These are phyloP conservation scores for Teratosphaeria pseudoeucalypti DNA, from an alignment of 2,329 filamentous ascomycete genomes.

Conservation along the genomic window DNA sequence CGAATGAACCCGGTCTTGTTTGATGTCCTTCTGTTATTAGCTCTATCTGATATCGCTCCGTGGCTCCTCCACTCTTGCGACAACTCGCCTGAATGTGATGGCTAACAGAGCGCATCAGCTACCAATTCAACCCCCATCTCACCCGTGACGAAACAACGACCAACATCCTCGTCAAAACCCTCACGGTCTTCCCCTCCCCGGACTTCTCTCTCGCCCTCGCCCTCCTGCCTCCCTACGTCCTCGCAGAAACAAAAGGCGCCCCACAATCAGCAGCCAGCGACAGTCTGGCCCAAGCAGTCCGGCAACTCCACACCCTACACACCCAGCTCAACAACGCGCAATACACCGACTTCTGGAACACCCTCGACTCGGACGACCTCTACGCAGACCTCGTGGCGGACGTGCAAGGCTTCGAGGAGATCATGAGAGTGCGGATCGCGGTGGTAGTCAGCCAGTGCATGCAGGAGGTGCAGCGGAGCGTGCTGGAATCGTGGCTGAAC, in stretches of 20 bases:
- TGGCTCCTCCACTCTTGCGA: not conserved
- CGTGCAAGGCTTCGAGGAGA: constrained; percentile 87
- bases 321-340: constrained; percentile 80
- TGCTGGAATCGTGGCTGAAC: constrained; percentile 42
- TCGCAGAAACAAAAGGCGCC: constrained; percentile 49
- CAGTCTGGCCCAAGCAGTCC: constrained; percentile 74
- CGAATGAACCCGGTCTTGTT: constrained; percentile 40
- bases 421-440: constrained; percentile 82
- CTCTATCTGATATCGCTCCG: constrained; percentile 55
- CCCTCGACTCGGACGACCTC: constrained; percentile 83
- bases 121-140: constrained; percentile 99
- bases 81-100: not conserved
- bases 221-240: constrained; percentile 77
- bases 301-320: constrained; percentile 76
- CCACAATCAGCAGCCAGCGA: constrained; percentile 38
- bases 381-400: constrained; percentile 94
- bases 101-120: constrained; percentile 44
- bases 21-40: constrained; percentile 62
- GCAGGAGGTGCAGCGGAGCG: constrained; percentile 50
- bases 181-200: constrained; percentile 92
- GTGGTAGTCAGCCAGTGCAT: constrained; percentile 80
- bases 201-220: constrained; percentile 92
- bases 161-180: constrained; percentile 96
- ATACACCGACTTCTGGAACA: constrained; percentile 88
- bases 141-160: constrained; percentile 94